Base-by-base conservation (phyloP, 2,329 filamentous ascomycete species). In the Colletotrichum gigasporum region DNA sequence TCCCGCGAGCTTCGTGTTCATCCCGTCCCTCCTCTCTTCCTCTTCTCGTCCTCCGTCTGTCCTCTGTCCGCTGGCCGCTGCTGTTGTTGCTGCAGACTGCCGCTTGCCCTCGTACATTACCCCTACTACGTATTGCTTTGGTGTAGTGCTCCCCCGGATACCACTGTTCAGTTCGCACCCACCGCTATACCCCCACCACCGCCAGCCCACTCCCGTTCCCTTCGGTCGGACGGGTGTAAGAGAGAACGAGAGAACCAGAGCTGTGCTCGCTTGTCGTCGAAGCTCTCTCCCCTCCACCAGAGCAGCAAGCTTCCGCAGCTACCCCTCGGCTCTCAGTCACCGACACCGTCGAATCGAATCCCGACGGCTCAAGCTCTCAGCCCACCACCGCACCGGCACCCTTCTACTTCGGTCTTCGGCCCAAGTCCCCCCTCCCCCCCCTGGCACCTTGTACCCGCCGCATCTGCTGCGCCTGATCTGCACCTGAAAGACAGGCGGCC, bases 401-500 rank as follows among this genome's bases (percentile, higher is more conserved):
- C 44, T 37, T 50, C 52, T 35, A 10, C 45, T 59, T 63, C 60
- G 60, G 60, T 48, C 60, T 63, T 63, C 60, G 53, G 60, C 45
- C 59, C 53, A 63, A 24, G 20, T 10, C 16, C 16, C 18, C 18
- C 16, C 16, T 5, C 20, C 18, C 30, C 32, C 53, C 60, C 55
- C 55, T 63, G 60, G 45, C 37, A n/a, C 57, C 59, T 50, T 57
- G 52, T 34, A 50, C 52, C 34, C 51, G 42, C 59, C 52, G 59
- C 34, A 37, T 58, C 39, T 62, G 52, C 59, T 57, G 59, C 59
- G 59, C 59, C 53, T 63, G 61, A 60, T 63, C 55, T 60, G 55
- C 47, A 52, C 55, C 28, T 55, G 42, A 53, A 64, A 61, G 56
- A 48, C 56, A 61, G 48, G 47, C 56, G 41, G 54, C 45, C 14